A percentile compares a stretch with the other conserved stretches of the same genome.
Conservation (phyloP, 148 eudicot species). For the Nepenthes mirabilis region DNA sequence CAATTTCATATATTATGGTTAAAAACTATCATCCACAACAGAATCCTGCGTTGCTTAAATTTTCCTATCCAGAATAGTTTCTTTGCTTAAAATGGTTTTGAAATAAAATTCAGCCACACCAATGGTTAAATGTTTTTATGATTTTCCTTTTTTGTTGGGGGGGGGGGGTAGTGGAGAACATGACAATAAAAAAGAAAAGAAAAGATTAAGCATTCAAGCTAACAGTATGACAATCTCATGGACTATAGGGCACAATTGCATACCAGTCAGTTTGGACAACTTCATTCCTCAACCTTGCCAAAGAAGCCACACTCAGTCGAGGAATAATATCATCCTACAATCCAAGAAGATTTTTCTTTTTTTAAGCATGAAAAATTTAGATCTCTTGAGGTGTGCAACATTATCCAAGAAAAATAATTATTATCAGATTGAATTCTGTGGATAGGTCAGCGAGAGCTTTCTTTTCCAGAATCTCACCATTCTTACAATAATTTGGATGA, state of each 20-base stretch:
- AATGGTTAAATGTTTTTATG: too few species aligned
- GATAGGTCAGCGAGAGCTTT: not conserved
- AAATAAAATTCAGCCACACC: too few species aligned
- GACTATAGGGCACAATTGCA: constrained; percentile 6
- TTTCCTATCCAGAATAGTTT: too few species aligned
- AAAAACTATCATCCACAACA: too few species aligned
- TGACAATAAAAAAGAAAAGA: not conserved
- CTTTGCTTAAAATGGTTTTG: too few species aligned
- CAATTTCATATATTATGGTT: too few species aligned
- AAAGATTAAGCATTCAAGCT: not conserved
- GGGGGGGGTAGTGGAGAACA: not conserved
- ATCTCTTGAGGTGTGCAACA: not conserved
- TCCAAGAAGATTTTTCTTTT: not conserved
- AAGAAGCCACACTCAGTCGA: constrained; percentile 70
- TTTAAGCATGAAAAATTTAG: not conserved
- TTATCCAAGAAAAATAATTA: not conserved
- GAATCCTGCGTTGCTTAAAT: too few species aligned
- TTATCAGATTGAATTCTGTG: not conserved
- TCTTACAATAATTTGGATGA: not conserved
- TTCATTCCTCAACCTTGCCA: constrained; percentile 87
- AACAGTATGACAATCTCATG: not conserved
- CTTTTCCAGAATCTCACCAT: too few species aligned
- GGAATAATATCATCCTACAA: constrained; percentile 96
- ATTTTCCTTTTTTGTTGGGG: too few species aligned
- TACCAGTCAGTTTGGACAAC: constrained; percentile 90